Base-by-base conservation (phyloP, 306 rosid genomes). In the Cucurbita pepo region DNA sequence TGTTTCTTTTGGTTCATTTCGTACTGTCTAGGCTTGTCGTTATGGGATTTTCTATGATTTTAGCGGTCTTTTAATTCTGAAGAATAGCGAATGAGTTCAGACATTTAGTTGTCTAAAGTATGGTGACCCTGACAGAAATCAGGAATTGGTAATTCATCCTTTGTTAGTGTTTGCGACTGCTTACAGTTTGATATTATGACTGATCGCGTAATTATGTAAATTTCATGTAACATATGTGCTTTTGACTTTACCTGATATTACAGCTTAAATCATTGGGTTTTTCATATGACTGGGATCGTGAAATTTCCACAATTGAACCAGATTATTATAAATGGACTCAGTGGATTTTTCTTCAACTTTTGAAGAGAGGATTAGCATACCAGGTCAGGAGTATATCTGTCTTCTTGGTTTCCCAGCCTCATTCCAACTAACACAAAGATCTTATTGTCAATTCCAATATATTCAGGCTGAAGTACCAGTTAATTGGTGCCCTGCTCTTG, bases 401-500 rank as follows among this genome's bases (percentile, higher is more conserved):
- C 64, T 73, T 50, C 10, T 45, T 38, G 41, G 59, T 72, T 77
- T 77, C 75, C 59, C 69, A 8, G 21, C 59, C 34, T 30, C 22
- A 10, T 75, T 69, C 53, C 69, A 19, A 7, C 19, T 59, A 65
- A 61, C 47, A 74, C 59, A 67, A 65, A 74, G 74, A 59, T 69
- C 41, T 63, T 76, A 82, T 8, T 41, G 55, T 22, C 73, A 75
- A 57, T 12, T 80, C 45, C 76, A 53, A 54, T 75, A 71, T 48
- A 13, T 75, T 81, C 83, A 94, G 98, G 98, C 97, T 67, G 97
- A 94, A 87, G 98, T 94, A 81, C 96, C 98, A 1, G 98, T 94
- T 64, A 94, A 94, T 79, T 94, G 98, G 98, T 94, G 98, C 82
- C 96, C 98, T 71, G 96, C 92, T 22, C 94, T 94, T 83, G 98